Evolutionary conservation across 73 alveolate genomes (phyloP).

Genomic region (Paramecium bursaria): DNA sequence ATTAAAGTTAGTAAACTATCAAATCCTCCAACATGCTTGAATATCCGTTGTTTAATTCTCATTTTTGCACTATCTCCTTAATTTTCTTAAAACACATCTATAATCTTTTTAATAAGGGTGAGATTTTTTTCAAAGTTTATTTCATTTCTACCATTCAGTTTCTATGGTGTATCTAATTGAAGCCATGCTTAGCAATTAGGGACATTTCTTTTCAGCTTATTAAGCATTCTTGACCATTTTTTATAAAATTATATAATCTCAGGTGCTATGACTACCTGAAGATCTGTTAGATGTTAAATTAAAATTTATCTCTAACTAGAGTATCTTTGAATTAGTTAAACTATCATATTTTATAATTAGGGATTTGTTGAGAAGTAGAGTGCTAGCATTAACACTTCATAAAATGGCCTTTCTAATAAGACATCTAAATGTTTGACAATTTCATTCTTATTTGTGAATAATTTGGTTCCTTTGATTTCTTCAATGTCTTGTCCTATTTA

Average conservation of each 20-base stretch:
- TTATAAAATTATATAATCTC: not conserved
- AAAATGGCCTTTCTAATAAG: conserved; percentile 26
- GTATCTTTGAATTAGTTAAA: not conserved
- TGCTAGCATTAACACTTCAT: not conserved
- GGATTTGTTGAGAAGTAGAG: conserved; percentile 10
- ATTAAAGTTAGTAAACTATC: conserved; percentile 6
- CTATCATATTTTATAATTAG: conserved; percentile 9
- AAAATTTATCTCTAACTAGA: not conserved
- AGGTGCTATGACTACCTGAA: not conserved
- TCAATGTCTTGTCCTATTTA: conserved; percentile 8
- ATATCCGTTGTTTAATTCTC: not conserved
- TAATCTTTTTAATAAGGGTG: not conserved
- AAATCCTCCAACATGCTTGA: conserved; percentile 45
- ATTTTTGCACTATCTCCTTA: conserved; percentile 2
- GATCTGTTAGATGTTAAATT: not conserved
- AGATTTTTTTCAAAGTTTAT: not conserved
- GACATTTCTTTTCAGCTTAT: not conserved
- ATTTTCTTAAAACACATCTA: conserved; percentile 5
- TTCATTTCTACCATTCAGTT: conserved; percentile 13
- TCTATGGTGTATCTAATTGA: conserved; percentile 46
- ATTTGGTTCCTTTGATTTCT: not conserved
- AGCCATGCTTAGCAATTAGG: conserved; percentile 51
- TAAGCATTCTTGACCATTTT: not conserved
- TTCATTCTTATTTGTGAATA: too few relatives aligned
- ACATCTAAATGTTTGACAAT: not conserved